Evolutionary conservation across 345 rosid genomes (phyloP).

Genomic region (Geranium rotundifolium): DNA sequence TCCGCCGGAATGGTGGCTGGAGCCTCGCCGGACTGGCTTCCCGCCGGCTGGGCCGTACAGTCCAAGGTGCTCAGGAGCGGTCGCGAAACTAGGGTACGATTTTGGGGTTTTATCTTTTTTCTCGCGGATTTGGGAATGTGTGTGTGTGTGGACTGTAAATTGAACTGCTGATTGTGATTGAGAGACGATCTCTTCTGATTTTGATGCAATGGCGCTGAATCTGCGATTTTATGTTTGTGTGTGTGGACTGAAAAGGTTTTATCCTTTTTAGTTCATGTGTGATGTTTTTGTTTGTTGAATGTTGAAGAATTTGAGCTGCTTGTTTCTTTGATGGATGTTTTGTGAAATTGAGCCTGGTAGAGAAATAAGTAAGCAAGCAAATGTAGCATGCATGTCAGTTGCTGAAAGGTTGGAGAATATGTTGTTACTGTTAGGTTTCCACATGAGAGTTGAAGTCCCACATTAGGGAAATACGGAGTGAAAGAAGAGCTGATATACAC

Average conservation of each 20-base stretch:
- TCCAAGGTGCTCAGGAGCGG: constrained; percentile 28
- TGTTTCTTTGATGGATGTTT: not conserved
- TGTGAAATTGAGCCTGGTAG: not conserved
- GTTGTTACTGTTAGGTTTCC: too few species aligned
- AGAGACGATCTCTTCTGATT: not conserved
- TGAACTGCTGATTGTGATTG: not conserved
- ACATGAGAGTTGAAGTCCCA: too few species aligned
- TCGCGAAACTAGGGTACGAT: constrained; percentile 32
- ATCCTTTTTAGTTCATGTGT: not conserved
- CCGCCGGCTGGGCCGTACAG: constrained; percentile 37
- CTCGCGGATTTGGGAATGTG: not conserved
- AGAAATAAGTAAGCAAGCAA: not conserved
- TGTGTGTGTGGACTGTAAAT: not conserved
- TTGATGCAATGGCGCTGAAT: not conserved
- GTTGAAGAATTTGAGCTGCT: not conserved
- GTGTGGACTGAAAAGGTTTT: not conserved
- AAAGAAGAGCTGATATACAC: too few species aligned
- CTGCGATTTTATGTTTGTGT: not conserved
- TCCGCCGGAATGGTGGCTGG: constrained; percentile 14
- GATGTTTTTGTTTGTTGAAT: not conserved
- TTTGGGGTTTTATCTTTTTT: too few species aligned
- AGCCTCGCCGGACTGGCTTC: constrained; percentile 35
- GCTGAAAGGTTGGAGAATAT: not conserved
- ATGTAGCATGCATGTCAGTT: not conserved
- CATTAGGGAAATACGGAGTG: too few species aligned